Percentiles rank a stretch among this genome's conserved stretches.
phyloP scores from a whole-genome alignment of 371 early-diverging fungal species.

The Mucor lusitanicus region DNA sequence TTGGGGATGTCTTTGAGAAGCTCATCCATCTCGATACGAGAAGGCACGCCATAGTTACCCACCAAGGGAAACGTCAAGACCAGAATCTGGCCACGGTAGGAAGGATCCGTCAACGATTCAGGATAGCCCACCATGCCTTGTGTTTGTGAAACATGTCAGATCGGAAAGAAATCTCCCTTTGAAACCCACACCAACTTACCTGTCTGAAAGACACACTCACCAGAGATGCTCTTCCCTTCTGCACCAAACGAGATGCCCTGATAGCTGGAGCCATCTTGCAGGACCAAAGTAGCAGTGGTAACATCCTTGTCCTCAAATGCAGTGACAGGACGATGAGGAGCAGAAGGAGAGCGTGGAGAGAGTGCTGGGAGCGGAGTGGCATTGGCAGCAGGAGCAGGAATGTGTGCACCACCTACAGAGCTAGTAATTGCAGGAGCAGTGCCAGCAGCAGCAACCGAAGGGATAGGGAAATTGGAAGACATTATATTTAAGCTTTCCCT shows the following conservation, averaged over 20 bases:
- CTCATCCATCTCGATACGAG: constrained; percentile 68
- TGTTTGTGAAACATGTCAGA: constrained; percentile 14
- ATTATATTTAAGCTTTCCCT: constrained; percentile 15
- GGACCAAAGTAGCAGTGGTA: constrained; percentile 68
- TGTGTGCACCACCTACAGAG: constrained; percentile 17
- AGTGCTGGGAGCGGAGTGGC: constrained; percentile 36
- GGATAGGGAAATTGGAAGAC: constrained; percentile 45
- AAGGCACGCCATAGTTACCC: constrained; percentile 94
- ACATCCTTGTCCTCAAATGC: constrained; percentile 54
- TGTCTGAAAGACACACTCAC: constrained; percentile 98
- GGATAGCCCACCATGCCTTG: constrained; percentile 75
- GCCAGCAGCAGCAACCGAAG: constrained; percentile 42
- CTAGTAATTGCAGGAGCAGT: constrained; percentile 29
- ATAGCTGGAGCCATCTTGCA: constrained; percentile 86
- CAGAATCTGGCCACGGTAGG: constrained; percentile 94
- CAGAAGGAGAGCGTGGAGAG: constrained; percentile 45
- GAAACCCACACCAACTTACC: constrained; percentile 62
- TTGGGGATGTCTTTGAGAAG: constrained; percentile 79
- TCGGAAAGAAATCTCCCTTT: not conserved
- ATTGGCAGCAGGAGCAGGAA: constrained; percentile 53
- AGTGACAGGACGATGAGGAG: constrained; percentile 59
- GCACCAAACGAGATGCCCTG: constrained; percentile 95
- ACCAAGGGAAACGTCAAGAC: constrained; percentile 89
- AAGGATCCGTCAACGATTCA: constrained; percentile 96
- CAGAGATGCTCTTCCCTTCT: constrained; percentile 80